phyloP scores from a whole-genome alignment of 73 alveolate genomes.

The Tetrahymena thermophila region DNA sequence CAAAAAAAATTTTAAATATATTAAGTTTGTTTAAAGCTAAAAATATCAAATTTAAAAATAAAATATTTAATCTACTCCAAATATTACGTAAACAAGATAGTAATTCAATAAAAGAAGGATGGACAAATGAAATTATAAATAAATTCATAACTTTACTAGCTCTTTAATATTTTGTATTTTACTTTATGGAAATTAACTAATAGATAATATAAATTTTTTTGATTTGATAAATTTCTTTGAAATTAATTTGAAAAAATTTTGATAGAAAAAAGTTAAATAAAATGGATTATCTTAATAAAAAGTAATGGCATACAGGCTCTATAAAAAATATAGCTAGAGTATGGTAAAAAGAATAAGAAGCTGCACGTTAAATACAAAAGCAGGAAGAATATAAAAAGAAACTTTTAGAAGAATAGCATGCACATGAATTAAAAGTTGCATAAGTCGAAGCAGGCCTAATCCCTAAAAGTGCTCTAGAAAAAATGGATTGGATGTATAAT shows the following conservation, averaged over 20 bases:
- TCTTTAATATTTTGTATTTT: too few relatives aligned
- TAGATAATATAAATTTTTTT: too few relatives aligned
- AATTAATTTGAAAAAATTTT: not conserved
- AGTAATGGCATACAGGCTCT: slow-evolving; percentile 86
- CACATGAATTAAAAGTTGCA: slow-evolving; percentile 73
- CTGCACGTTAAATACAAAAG: slow-evolving; percentile 56
- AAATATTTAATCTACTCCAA: not conserved
- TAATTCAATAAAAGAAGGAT: not conserved
- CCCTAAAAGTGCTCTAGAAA: slow-evolving; percentile 73
- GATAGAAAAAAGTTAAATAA: not conserved
- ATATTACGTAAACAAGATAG: not conserved
- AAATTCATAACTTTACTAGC: not conserved
- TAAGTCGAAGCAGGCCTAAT: slow-evolving; percentile 80
- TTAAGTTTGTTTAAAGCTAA: not conserved
- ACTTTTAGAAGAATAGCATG: slow-evolving; percentile 76
- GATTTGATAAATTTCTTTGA: not conserved
- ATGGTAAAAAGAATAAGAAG: slow-evolving; percentile 76
- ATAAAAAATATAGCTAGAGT: slow-evolving; percentile 74
- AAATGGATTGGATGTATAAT: slow-evolving; percentile 89
- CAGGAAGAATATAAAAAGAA: slow-evolving; percentile 69
- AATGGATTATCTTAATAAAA: slow-evolving; percentile 66
- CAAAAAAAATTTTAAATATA: too few relatives aligned
- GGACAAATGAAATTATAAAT: not conserved
- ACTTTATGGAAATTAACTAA: too few relatives aligned
- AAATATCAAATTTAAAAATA: not conserved